Evolutionary conservation across 2,329 filamentous ascomycete species (phyloP).

Genomic region (Cladosporium halotolerans): DNA sequence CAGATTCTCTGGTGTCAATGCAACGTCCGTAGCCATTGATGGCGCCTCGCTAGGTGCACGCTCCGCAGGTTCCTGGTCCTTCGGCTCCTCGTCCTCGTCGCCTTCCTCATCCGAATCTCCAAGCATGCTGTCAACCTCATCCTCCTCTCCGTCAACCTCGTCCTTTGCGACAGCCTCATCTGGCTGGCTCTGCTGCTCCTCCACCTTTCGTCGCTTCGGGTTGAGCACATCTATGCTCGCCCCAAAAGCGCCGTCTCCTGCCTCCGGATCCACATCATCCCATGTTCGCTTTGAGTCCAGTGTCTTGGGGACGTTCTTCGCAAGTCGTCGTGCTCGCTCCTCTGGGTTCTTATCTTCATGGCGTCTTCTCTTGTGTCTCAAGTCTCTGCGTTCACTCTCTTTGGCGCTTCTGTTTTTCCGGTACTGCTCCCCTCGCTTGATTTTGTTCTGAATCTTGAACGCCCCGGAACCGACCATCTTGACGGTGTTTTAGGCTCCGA

Average conservation of each 20-base stretch:
- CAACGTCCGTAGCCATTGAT: slow-evolving; percentile 54
- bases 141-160: slow-evolving; percentile 33
- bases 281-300: slow-evolving; percentile 85
- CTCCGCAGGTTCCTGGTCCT: slow-evolving; percentile 17
- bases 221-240: slow-evolving; percentile 41
- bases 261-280: slow-evolving; percentile 52
- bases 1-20: slow-evolving; percentile 55
- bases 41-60: slow-evolving; percentile 39
- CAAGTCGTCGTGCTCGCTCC: slow-evolving; percentile 65
- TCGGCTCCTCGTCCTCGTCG: slow-evolving; percentile 39
- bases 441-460: slow-evolving; percentile 48
- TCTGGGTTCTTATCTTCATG: slow-evolving; percentile 80
- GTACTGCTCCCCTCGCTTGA: slow-evolving; percentile 69
- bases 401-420: slow-evolving; percentile 72
- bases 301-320: slow-evolving; percentile 71
- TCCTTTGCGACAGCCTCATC: slow-evolving; percentile 24
- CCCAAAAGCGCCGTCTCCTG: slow-evolving; percentile 34
- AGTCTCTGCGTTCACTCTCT: slow-evolving; percentile 68
- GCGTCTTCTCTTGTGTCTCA: slow-evolving; percentile 71
- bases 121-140: slow-evolving; percentile 73
- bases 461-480: slow-evolving; percentile 16
- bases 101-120: slow-evolving; percentile 54
- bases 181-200: slow-evolving; percentile 18
- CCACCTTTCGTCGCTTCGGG: slow-evolving; percentile 40
- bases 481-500: not conserved